Percentiles rank a stretch among this genome's conserved stretches.
Evolutionary conservation across 768 basidiomycete genomes (phyloP).

Genomic region (Heimioporus sp.): DNA sequence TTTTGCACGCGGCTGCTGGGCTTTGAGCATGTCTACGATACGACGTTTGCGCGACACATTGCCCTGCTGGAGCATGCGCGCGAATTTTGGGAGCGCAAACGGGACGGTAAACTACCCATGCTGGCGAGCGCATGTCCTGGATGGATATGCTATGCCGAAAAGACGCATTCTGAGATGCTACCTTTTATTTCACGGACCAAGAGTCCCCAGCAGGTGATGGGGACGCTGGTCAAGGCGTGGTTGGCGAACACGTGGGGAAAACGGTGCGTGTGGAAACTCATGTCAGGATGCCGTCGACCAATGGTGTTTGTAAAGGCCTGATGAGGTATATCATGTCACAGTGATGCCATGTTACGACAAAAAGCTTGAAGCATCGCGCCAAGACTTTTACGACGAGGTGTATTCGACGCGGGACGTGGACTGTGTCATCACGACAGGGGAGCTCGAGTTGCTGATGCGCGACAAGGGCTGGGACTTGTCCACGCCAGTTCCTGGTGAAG

Average conservation of each 20-base stretch:
- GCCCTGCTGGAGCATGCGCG: constrained; percentile 75
- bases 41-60: constrained; percentile 90
- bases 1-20: constrained; percentile 71
- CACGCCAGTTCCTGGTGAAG: constrained; percentile 52
- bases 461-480: constrained; percentile 82
- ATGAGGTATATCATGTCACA: constrained; percentile 91
- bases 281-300: background rate
- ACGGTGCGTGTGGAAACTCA: constrained; percentile 47
- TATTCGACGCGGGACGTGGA: constrained; percentile 92
- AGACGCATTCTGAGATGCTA: constrained; percentile 91
- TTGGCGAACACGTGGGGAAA: constrained; percentile 65
- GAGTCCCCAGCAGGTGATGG: constrained; percentile 94
- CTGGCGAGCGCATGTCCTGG: constrained; percentile 96
- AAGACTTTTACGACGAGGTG: constrained; percentile 83
- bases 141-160: constrained; percentile 99
- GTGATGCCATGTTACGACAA: constrained; percentile 99
- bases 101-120: constrained; percentile 66
- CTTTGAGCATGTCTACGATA: constrained; percentile 86
- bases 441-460: constrained; percentile 80
- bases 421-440: constrained; percentile 96
- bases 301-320: constrained; percentile 49
- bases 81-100: constrained; percentile 77
- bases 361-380: constrained; percentile 94
- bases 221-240: constrained; percentile 89
- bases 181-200: constrained; percentile 87